Evolutionary conservation across 805 yeast genomes (phyloP).

Genomic region (Yarrowia osloensis): DNA sequence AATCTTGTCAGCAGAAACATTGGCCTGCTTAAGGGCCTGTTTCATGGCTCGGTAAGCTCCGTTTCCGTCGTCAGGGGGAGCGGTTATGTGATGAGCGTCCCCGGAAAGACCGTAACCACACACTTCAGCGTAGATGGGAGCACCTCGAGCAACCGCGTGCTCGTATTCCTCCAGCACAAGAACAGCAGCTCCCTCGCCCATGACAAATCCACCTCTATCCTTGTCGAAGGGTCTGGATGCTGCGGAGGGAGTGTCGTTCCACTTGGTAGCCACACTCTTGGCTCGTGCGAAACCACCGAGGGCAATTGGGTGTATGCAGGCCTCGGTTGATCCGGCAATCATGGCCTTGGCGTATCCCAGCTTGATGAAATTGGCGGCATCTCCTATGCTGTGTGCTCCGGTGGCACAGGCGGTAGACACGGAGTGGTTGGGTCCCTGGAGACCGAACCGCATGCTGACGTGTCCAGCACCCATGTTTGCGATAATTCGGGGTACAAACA

Average conservation of each 20-base stretch:
- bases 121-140: slow-evolving; percentile 75
- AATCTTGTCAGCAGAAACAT: slow-evolving; percentile 51
- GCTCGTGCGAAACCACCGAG: slow-evolving; percentile 91
- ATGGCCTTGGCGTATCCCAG: slow-evolving; percentile 82
- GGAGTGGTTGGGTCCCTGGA: slow-evolving; percentile 84
- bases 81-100: slow-evolving; percentile 91
- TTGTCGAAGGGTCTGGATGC: slow-evolving; percentile 89
- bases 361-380: slow-evolving; percentile 77
- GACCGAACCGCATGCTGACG: slow-evolving; percentile 72
- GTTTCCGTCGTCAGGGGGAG: slow-evolving; percentile 78
- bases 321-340: slow-evolving; percentile 94
- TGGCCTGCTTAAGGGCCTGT: slow-evolving; percentile 61
- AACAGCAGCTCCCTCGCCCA: slow-evolving; percentile 91
- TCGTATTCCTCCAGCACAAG: slow-evolving; percentile 73
- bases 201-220: slow-evolving; percentile 79
- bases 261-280: slow-evolving; percentile 68
- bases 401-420: slow-evolving; percentile 97
- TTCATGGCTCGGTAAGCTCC: slow-evolving; percentile 87
- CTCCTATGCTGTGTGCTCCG: slow-evolving; percentile 91
- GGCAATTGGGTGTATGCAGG: slow-evolving; percentile 81
- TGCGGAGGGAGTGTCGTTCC: slow-evolving; percentile 58
- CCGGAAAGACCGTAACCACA: slow-evolving; percentile 88
- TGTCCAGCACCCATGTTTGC: slow-evolving; percentile 95
- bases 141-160: slow-evolving; percentile 67
- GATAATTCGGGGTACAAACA: slow-evolving; percentile 79